Base-by-base conservation (phyloP, 768 basidiomycete genomes). In the Lyophyllum shimeji region DNA sequence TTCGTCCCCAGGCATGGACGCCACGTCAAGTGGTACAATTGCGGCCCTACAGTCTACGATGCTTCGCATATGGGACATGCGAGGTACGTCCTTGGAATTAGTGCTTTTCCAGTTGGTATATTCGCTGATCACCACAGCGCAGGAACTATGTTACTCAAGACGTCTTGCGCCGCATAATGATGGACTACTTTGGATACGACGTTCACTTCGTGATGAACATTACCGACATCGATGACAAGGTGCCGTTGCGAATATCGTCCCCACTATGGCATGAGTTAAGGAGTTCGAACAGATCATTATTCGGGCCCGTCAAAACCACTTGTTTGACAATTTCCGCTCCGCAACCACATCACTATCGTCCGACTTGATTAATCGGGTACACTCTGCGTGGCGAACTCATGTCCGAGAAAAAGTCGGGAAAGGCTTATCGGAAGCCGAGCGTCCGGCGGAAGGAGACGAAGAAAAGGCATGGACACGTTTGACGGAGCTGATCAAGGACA, bases 141-240 rank as follows among this genome's bases (percentile, higher is more conserved):
- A 97, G 96, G 66, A 98, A 97, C 77, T 99, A 99, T 74, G 89
- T 98, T 29, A 93, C 94, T 1, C 93, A 96, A 71, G 95, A 98
- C 70, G 83, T 96, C 59, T 76, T 98, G 34, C 80, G 95, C 52
- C 78, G 97, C 47, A 92, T 99, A 50, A 77, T 98, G 78, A 80
- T 87, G 0, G 94, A 98, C 74, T 98, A 96, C 74, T 98, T 98
- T 73, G 90, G 92, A 23, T 98, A 95, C 66, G 92, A 98, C 67
- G 89, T 99, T 53, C 93, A 98, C 69, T 97, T 98, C 67, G 96
- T 98, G 44, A 97, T 97, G 94, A 99, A 99, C 71, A 85, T 99
- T 63, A 99, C 97, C 4, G 96, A 99, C 71, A 97, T 99, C 58
- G 97, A 99, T 66, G 97, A 98, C 81, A 99, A 99, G 85, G 96